Conservation (phyloP, 2,329 filamentous ascomycete species). For the Cladophialophora immunda region DNA sequence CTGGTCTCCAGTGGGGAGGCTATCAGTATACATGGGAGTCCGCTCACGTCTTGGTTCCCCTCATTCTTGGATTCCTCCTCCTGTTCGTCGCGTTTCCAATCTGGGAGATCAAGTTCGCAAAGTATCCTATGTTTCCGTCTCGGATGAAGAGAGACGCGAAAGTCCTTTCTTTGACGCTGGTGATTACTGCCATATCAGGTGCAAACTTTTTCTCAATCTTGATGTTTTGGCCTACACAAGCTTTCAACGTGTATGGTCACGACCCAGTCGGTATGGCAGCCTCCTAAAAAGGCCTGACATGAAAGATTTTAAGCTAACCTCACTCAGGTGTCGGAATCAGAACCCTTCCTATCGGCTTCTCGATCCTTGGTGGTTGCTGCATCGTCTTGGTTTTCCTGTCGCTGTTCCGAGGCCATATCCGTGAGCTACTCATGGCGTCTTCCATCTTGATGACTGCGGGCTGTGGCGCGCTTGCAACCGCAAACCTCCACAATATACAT, state of each 20-base stretch:
- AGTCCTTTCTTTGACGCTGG: slow-evolving; percentile 60
- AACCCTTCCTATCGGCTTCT: slow-evolving; percentile 69
- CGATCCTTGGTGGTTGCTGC: slow-evolving; percentile 68
- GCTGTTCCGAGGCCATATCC: slow-evolving; percentile 64
- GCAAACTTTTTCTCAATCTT: slow-evolving; percentile 65
- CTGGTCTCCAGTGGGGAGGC: slow-evolving; percentile 62
- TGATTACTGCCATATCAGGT: slow-evolving; percentile 67
- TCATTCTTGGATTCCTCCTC: slow-evolving; percentile 52
- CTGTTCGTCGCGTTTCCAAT: slow-evolving; percentile 50
- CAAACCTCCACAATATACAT: slow-evolving; percentile 60
- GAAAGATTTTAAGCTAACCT: not conserved
- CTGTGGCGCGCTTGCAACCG: slow-evolving; percentile 61
- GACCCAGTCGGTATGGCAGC: slow-evolving; percentile 59
- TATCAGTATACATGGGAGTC: slow-evolving; percentile 56
- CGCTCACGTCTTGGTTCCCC: slow-evolving; percentile 53
- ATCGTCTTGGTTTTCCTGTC: slow-evolving; percentile 67
- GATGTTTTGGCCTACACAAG: slow-evolving; percentile 70
- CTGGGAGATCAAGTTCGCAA: slow-evolving; percentile 56
- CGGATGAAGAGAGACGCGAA: slow-evolving; percentile 57
- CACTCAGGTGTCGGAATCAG: slow-evolving; percentile 64
- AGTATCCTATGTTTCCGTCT: slow-evolving; percentile 55
- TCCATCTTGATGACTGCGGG: slow-evolving; percentile 69
- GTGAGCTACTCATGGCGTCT: slow-evolving; percentile 65
- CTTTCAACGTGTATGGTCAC: slow-evolving; percentile 70
- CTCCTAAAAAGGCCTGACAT: not conserved